Conservation (phyloP, 163 green algal species). For the Chlamydomonas reinhardtii region DNA sequence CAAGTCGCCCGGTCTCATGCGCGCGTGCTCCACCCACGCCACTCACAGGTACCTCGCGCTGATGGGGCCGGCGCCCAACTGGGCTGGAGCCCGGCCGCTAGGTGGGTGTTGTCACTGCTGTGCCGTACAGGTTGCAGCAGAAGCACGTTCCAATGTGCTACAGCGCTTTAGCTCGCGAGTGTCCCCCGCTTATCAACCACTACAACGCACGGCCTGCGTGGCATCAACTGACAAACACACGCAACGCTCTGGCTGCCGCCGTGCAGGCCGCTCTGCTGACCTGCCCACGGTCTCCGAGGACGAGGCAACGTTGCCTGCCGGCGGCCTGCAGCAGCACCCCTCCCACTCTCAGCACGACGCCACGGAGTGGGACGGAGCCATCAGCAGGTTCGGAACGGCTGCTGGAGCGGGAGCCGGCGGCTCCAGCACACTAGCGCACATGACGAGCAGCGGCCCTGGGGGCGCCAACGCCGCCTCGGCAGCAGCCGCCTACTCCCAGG, state of each 20-base stretch:
- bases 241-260: too few relatives aligned
- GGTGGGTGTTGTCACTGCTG: neutral
- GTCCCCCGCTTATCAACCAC: too few relatives aligned
- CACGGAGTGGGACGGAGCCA: neutral
- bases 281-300: neutral
- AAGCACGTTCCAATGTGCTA: too few relatives aligned
- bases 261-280: neutral
- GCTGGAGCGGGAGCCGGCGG: neutral
- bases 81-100: conserved; percentile 17
- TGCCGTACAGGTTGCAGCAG: too few relatives aligned
- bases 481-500: neutral
- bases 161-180: too few relatives aligned
- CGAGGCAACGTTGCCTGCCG: too few relatives aligned
- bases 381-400: too few relatives aligned
- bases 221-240: too few relatives aligned
- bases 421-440: neutral
- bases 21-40: too few relatives aligned
- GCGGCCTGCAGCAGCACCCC: neutral
- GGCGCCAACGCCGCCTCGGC: neutral
- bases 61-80: conserved; percentile 14
- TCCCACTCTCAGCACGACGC: neutral
- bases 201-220: too few relatives aligned
- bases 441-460: neutral
- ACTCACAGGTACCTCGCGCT: conserved; percentile 24
- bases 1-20: neutral